These are phyloP conservation scores for Hysterium pulicare DNA, from an alignment of 2,329 filamentous ascomycete genomes.

Conservation along the genomic window DNA sequence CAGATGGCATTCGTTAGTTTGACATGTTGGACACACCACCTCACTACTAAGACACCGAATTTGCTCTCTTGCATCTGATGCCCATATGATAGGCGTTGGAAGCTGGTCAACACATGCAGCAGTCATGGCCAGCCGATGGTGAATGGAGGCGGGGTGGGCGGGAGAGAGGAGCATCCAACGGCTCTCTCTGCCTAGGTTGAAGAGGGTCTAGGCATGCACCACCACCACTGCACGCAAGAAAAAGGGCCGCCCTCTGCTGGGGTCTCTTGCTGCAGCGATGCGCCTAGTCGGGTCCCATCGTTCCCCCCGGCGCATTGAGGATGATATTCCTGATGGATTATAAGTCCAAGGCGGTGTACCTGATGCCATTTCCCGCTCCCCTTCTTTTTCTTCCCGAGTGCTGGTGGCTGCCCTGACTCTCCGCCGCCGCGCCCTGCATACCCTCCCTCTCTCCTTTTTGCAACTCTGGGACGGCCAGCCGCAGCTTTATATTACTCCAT, in stretches of 20 bases:
- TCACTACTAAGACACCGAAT: not conserved
- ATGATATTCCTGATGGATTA: slow-evolving; percentile 2
- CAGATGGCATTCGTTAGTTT: not conserved
- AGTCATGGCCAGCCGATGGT: not conserved
- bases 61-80: not conserved
- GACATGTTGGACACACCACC: slow-evolving; percentile 1
- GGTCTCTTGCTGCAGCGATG: not conserved
- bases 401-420: not conserved
- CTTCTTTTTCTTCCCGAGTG: not conserved
- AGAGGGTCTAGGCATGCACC: not conserved
- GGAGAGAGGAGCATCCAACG: not conserved
- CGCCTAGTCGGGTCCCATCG: not conserved
- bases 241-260: not conserved
- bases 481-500: not conserved
- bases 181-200: not conserved
- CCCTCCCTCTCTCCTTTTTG: not conserved
- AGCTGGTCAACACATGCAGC: not conserved
- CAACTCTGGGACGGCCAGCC: too few relatives aligned
- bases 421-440: not conserved
- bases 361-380: slow-evolving; percentile 1
- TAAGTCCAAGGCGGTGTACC: slow-evolving; percentile 5
- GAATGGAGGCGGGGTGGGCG: not conserved
- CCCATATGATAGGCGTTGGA: slow-evolving; percentile 1
- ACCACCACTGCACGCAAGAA: not conserved
- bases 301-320: slow-evolving; percentile 1